These are phyloP conservation scores for Daldinia childiae DNA, from an alignment of 495 filamentous ascomycete species.

Conservation along the genomic window DNA sequence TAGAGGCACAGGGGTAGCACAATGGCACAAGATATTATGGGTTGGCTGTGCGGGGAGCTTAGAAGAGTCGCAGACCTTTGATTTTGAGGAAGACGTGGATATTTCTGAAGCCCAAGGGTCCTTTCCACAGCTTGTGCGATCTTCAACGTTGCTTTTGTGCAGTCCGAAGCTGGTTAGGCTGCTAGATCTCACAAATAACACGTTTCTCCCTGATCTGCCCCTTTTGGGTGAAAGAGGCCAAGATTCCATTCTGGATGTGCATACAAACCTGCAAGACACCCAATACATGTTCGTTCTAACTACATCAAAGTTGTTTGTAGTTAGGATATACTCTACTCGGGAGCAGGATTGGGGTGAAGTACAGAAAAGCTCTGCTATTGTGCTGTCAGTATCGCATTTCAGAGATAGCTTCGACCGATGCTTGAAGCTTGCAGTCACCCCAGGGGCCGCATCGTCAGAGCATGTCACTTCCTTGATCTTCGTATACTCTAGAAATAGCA, in stretches of 20 bases:
- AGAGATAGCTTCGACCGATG: slow-evolving; percentile 37
- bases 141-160: slow-evolving; percentile 42
- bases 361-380: slow-evolving; percentile 37
- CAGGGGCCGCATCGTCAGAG: slow-evolving; percentile 20
- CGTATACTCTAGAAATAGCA: slow-evolving; percentile 35
- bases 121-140: slow-evolving; percentile 37
- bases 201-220: slow-evolving; percentile 33
- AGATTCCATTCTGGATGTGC: slow-evolving; percentile 43
- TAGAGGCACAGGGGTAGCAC: slow-evolving; percentile 9
- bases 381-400: slow-evolving; percentile 41
- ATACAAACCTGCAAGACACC: slow-evolving; percentile 33
- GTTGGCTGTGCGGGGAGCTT: slow-evolving; percentile 23
- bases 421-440: slow-evolving; percentile 35
- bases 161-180: slow-evolving; percentile 35
- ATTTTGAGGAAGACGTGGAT: slow-evolving; percentile 32
- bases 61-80: slow-evolving; percentile 26
- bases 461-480: slow-evolving; percentile 39
- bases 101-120: slow-evolving; percentile 21
- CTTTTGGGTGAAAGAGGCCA: slow-evolving; percentile 24
- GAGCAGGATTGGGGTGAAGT: slow-evolving; percentile 31
- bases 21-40: slow-evolving; percentile 46
- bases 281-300: slow-evolving; percentile 45
- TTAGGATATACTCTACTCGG: slow-evolving; percentile 30
- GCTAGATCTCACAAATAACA: slow-evolving; percentile 39
- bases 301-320: slow-evolving; percentile 41